Conservation (phyloP, 1,284 basidiomycete species). For the Ustilago curta region DNA sequence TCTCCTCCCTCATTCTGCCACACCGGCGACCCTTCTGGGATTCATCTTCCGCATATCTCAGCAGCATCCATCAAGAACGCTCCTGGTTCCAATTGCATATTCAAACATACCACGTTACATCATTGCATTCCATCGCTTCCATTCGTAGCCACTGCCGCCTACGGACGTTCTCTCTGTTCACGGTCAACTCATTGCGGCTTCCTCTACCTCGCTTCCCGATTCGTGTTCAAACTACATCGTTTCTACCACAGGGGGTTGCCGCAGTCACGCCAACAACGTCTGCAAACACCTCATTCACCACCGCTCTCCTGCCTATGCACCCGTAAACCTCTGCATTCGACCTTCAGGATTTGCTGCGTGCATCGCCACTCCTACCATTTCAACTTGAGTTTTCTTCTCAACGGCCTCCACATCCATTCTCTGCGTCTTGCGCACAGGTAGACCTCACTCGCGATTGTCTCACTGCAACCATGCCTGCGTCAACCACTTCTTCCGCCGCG, state of each 20-base stretch:
- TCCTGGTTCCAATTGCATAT: background rate
- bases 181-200: background rate
- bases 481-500: constrained; percentile 5
- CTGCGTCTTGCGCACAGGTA: background rate
- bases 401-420: background rate
- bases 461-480: constrained; percentile 13
- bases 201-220: background rate
- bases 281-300: background rate
- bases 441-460: too few species aligned
- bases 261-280: constrained; percentile 3
- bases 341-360: constrained; percentile 5
- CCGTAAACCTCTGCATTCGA: background rate
- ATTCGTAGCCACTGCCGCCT: background rate
- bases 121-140: background rate
- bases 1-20: background rate
- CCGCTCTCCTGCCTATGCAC: background rate
- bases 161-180: background rate
- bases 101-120: background rate
- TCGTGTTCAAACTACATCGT: background rate
- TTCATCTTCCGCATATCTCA: background rate
- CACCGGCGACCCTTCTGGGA: background rate
- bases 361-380: background rate
- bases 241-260: constrained; percentile 2
- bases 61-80: background rate
- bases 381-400: background rate